phyloP scores from a whole-genome alignment of 306 rosid species.

The Mucuna pruriens region DNA sequence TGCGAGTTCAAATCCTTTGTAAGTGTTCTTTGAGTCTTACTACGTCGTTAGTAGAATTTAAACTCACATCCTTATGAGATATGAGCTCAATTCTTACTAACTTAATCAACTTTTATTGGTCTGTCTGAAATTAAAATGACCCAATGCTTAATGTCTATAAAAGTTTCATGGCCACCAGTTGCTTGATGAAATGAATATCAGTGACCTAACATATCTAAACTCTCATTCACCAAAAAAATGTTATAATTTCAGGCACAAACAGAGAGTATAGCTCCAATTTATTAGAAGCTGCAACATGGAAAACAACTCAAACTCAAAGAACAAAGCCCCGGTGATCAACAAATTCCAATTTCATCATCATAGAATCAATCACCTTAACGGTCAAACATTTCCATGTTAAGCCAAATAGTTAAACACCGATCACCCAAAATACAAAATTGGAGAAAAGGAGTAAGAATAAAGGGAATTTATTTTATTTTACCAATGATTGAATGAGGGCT shows the following conservation, averaged over 20 bases:
- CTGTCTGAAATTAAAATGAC: slow-evolving; percentile 2
- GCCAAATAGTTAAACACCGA: not conserved
- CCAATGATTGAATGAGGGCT: not conserved
- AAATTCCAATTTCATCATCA: not conserved
- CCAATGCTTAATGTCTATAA: not conserved
- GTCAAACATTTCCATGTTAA: not conserved
- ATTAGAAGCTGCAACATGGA: not conserved
- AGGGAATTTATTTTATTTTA: no score
- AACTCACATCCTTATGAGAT: no score
- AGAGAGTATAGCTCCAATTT: not conserved
- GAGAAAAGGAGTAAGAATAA: not conserved
- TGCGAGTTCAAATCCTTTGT: no score
- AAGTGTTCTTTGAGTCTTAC: no score
- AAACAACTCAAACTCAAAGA: slow-evolving; percentile 11
- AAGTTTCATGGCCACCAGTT: not conserved
- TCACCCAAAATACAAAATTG: not conserved
- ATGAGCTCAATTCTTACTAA: no score
- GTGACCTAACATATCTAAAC: no score
- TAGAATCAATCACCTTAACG: not conserved
- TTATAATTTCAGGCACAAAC: not conserved
- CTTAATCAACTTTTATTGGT: no score
- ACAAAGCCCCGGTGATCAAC: not conserved
- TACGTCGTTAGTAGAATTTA: no score
- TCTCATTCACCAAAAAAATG: no score
- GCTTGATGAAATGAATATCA: slow-evolving; percentile 38